Conservation (phyloP, 495 filamentous ascomycete species). For the Neurospora sp. region DNA sequence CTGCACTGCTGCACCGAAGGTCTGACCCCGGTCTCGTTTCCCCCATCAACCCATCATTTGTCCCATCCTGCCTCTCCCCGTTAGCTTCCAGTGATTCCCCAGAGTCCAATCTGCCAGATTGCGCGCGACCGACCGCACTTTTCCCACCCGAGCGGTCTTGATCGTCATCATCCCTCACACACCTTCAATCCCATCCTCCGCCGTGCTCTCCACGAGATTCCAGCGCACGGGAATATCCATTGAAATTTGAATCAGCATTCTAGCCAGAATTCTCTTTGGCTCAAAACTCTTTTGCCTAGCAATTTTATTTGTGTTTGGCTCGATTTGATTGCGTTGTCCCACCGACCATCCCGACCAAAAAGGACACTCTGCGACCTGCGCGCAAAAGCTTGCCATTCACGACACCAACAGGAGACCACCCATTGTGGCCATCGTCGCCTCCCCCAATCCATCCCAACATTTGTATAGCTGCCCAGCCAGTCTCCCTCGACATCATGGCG, state of each 20-base stretch:
- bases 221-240: not conserved
- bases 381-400: slow-evolving; percentile 21
- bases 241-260: not conserved
- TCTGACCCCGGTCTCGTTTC: slow-evolving; percentile 15
- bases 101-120: not conserved
- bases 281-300: not conserved
- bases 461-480: not conserved
- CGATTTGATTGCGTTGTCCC: not conserved
- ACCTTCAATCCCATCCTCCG: not conserved
- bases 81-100: not conserved
- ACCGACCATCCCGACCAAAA: not conserved
- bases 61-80: not conserved
- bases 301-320: not conserved
- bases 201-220: not conserved
- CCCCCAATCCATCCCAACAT: not conserved
- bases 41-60: slow-evolving; percentile 14
- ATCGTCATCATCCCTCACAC: not conserved
- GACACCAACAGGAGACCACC: not conserved
- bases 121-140: not conserved
- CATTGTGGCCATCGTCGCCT: not conserved
- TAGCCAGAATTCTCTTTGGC: not conserved
- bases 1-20: not conserved
- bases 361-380: slow-evolving; percentile 11
- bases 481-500: slow-evolving; percentile 39
- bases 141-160: not conserved